Base-by-base conservation (phyloP, 1,284 basidiomycete genomes). In the Thecaphora thlaspeos region DNA sequence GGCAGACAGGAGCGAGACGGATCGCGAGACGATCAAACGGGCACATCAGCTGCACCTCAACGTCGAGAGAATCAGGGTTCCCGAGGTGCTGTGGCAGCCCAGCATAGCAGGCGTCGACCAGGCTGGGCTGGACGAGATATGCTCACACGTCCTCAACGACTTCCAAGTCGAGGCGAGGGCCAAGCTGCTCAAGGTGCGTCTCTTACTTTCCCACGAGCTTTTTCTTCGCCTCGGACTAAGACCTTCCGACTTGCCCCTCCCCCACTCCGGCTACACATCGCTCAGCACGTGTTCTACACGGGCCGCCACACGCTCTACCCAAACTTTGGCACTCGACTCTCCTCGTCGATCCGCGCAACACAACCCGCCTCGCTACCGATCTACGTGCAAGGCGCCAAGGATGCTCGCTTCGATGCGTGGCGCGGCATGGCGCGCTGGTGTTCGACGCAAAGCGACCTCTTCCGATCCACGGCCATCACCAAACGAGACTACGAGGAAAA, bases 21-120 rank as follows among this genome's bases (percentile, higher is more conserved):
- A 74, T 23, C 56, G 63, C 41, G 81, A 81, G 30, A 76, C 79
- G 52, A 53, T 81, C 5, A 85, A 86, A 82, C 88, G 87, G 64
- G 73, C 75, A 51, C 79, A 88, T 48, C 87, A 91, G 56, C 84
- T 97, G 43, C 93, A 97, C 70, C 81, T 98, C 42, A 96, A 89
- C 73, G 86, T 91, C n/a, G 95, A 98, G 80, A 82, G 92, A 34
- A 91, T 91, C 82, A 83, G 94, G 18, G 91, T 90, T 2, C 91
- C 90, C 55, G 95, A 98, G 79, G 86, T 91, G 0, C 91, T 89
- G 82, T 97, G 94, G 81, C 88, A 91, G 49, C 94, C 95, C 0
- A 82, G 82, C 14, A 92, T 96, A 84, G 93, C 92, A 2, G 95
- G 95, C 0, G 83, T 96, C 21, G 95, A 98, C 78, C 90, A 88